phyloP scores from a whole-genome alignment of 2,329 filamentous ascomycete genomes.

The Pestalotiopsis sp. region DNA sequence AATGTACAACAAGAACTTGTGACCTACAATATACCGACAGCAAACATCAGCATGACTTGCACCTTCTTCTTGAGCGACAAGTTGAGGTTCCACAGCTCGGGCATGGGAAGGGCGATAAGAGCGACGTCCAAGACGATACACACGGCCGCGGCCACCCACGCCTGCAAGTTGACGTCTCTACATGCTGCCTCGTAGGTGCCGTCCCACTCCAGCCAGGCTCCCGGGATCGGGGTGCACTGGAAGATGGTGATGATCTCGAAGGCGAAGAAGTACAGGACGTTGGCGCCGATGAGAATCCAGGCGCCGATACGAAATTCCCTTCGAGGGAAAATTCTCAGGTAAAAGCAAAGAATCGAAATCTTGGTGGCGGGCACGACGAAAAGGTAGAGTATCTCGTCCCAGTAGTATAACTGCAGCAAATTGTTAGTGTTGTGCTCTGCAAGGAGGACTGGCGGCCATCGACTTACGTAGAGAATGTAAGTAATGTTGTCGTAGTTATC shows the following conservation, averaged over 20 bases:
- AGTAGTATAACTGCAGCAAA: not conserved
- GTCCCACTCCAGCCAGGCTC: conserved; percentile 25
- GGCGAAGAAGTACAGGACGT: conserved; percentile 17
- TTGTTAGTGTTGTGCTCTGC: not conserved
- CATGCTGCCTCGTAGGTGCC: conserved; percentile 17
- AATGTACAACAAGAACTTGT: not conserved
- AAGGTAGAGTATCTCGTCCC: conserved; percentile 5
- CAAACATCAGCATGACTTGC: conserved; percentile 23
- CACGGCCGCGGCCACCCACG: conserved; percentile 19
- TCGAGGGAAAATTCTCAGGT: conserved; percentile 23
- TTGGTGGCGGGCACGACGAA: conserved; percentile 19
- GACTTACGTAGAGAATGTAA: not conserved
- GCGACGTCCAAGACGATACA: conserved; percentile 22
- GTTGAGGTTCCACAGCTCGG: conserved; percentile 19
- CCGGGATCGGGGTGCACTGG: conserved; percentile 23
- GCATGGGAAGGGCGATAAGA: conserved; percentile 21
- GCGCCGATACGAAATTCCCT: conserved; percentile 4
- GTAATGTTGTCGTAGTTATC: not conserved
- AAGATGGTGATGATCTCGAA: conserved; percentile 21
- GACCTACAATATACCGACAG: conserved; percentile 22
- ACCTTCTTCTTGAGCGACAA: conserved; percentile 23
- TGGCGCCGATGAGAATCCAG: conserved; percentile 21
- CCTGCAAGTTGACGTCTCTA: conserved; percentile 21
- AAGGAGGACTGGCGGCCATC: not conserved
- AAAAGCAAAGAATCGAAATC: conserved; percentile 28